These are phyloP conservation scores for Neurospora sp. DNA, from an alignment of 495 filamentous ascomycete species.

Conservation along the genomic window DNA sequence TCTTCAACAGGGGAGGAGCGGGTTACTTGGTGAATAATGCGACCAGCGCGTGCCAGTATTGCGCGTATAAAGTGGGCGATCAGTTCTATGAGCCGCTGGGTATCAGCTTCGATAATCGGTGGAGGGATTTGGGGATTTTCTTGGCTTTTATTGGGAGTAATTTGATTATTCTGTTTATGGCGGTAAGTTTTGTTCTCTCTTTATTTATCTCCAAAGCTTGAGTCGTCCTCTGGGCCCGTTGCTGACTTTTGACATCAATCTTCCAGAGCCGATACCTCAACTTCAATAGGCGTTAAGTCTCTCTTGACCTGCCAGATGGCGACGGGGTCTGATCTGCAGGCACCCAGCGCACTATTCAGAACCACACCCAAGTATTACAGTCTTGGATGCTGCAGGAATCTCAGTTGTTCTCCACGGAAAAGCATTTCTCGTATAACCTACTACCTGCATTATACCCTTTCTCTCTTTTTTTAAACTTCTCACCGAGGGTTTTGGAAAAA, in stretches of 20 bases:
- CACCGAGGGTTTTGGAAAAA: not conserved
- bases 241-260: too few relatives aligned
- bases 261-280: constrained; percentile 51
- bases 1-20: constrained; percentile 51
- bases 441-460: not conserved
- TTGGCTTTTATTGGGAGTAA: constrained; percentile 64
- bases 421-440: not conserved
- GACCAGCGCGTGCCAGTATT: constrained; percentile 60
- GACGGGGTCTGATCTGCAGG: not conserved
- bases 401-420: not conserved
- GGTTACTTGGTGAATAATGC: constrained; percentile 61
- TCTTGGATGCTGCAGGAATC: too few relatives aligned
- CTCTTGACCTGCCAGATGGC: not conserved
- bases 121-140: constrained; percentile 75
- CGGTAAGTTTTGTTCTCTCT: constrained; percentile 34
- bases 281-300: constrained; percentile 47
- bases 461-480: not conserved
- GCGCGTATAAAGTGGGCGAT: constrained; percentile 66
- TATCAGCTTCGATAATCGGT: constrained; percentile 54
- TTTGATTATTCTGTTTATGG: constrained; percentile 62
- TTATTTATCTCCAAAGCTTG: constrained; percentile 3
- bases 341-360: too few relatives aligned
- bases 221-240: too few relatives aligned
- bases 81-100: constrained; percentile 61
- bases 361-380: too few relatives aligned